These are phyloP conservation scores for Dothideomycetidae sp. DNA, from an alignment of 2,329 filamentous ascomycete species.

Conservation along the genomic window DNA sequence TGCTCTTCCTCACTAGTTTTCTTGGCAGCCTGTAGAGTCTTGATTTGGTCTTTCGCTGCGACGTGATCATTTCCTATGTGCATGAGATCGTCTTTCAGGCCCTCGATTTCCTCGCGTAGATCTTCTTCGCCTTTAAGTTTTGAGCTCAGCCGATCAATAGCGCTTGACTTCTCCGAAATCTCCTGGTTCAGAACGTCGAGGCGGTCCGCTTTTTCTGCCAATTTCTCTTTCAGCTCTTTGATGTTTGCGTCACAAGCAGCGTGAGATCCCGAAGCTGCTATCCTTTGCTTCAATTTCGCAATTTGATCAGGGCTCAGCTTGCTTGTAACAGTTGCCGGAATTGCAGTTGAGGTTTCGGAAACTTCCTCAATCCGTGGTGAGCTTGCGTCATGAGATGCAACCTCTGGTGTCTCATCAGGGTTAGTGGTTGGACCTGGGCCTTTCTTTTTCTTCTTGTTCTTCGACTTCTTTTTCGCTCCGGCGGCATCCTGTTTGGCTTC, in stretches of 20 bases:
- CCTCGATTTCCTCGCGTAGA: slow-evolving; percentile 73
- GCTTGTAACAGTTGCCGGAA: slow-evolving; percentile 4
- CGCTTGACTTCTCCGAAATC: slow-evolving; percentile 48
- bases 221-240: slow-evolving; percentile 8
- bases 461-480: slow-evolving; percentile 64
- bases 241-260: slow-evolving; percentile 9
- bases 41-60: slow-evolving; percentile 60
- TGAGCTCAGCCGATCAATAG: slow-evolving; percentile 56
- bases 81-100: slow-evolving; percentile 63
- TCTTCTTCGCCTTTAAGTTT: slow-evolving; percentile 64
- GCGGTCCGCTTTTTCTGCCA: slow-evolving; percentile 11
- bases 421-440: slow-evolving; percentile 10
- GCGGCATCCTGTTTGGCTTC: slow-evolving; percentile 18
- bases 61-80: slow-evolving; percentile 72
- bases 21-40: slow-evolving; percentile 54
- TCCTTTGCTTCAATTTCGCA: slow-evolving; percentile 4
- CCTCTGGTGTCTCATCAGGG: slow-evolving; percentile 18
- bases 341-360: neutral
- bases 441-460: slow-evolving; percentile 68
- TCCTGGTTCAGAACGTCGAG: slow-evolving; percentile 17
- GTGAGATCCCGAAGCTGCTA: slow-evolving; percentile 4
- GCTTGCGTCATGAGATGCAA: slow-evolving; percentile 12
- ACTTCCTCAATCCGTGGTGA: neutral
- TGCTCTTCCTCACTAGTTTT: slow-evolving; percentile 18
- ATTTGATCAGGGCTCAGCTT: slow-evolving; percentile 8